Conservation (phyloP, 2,329 filamentous ascomycete genomes). For the Penicillium sp. region DNA sequence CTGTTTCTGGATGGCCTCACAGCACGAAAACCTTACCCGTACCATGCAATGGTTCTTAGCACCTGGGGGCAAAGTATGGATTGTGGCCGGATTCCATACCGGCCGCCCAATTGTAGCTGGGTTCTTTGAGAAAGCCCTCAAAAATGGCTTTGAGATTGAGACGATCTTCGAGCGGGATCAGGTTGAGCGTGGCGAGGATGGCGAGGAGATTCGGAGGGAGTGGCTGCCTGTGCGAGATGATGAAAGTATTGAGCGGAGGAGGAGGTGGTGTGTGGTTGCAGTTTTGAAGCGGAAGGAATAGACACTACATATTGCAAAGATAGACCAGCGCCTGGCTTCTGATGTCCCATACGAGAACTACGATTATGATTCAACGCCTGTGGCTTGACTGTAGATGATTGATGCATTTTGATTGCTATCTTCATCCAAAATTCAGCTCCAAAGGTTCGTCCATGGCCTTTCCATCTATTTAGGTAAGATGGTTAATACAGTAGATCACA, state of each 20-base stretch:
- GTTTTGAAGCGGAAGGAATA: constrained; percentile 33
- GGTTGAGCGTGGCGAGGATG: constrained; percentile 37
- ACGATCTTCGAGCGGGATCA: constrained; percentile 58
- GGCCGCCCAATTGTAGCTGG: constrained; percentile 55
- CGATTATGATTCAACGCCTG: not conserved
- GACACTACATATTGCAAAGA: not conserved
- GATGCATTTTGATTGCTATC: not conserved
- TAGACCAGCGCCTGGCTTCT: not conserved
- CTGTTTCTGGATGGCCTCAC: constrained; percentile 60
- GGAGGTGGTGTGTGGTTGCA: constrained; percentile 59
- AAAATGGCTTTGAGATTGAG: constrained; percentile 51
- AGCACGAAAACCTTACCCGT: constrained; percentile 57
- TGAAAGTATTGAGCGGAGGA: constrained; percentile 51
- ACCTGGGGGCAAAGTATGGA: constrained; percentile 39
- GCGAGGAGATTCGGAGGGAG: constrained; percentile 46
- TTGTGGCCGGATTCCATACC: constrained; percentile 62
- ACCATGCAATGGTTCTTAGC: constrained; percentile 60
- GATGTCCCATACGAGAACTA: not conserved
- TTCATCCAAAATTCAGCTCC: not conserved
- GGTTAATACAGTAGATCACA: not conserved
- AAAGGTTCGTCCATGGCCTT: not conserved
- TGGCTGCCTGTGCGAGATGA: constrained; percentile 51
- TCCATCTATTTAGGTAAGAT: not conserved
- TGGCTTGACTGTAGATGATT: not conserved
- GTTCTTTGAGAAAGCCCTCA: constrained; percentile 54